Percentiles rank a stretch among this genome's conserved stretches.
These are phyloP conservation scores for Heliosperma pusillum DNA, from an alignment of 148 eudicot species.

Conservation along the genomic window DNA sequence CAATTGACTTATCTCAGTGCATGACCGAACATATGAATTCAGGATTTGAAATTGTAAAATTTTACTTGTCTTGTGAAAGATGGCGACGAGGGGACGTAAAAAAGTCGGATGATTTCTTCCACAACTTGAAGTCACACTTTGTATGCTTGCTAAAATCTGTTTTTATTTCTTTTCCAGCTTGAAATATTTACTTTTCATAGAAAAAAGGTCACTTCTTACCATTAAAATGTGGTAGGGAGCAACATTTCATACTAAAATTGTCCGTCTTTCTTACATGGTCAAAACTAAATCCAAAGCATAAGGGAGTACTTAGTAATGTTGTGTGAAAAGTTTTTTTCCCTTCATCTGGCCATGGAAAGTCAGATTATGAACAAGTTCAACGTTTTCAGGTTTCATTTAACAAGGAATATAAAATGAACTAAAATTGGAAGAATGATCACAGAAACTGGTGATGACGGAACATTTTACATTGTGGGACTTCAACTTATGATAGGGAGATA, in stretches of 20 bases:
- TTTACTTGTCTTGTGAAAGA: constrained; percentile 50
- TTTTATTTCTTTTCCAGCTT: constrained; percentile 1
- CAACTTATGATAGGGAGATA: neutral
- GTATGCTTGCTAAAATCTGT: constrained; percentile 22
- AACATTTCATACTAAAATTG: neutral
- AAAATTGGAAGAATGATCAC: neutral
- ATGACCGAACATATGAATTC: constrained; percentile 35
- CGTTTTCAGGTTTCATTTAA: neutral
- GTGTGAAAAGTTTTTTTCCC: neutral
- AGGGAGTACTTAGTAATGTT: too few species aligned
- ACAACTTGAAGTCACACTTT: constrained; percentile 23
- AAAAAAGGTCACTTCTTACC: neutral
- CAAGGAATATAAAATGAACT: neutral
- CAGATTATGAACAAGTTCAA: neutral
- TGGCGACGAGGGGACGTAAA: constrained; percentile 52
- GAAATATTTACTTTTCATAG: neutral
- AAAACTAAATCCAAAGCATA: constrained; percentile 3
- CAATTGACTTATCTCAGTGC: constrained; percentile 25
- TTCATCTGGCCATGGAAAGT: neutral
- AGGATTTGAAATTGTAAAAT: constrained; percentile 48
- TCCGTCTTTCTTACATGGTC: neutral
- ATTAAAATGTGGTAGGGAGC: neutral
- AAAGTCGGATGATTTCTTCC: constrained; percentile 29
- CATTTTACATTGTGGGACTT: neutral
- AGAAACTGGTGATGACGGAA: neutral